phyloP scores from a whole-genome alignment of 768 basidiomycete species.

The Psilocybe cubensis region DNA sequence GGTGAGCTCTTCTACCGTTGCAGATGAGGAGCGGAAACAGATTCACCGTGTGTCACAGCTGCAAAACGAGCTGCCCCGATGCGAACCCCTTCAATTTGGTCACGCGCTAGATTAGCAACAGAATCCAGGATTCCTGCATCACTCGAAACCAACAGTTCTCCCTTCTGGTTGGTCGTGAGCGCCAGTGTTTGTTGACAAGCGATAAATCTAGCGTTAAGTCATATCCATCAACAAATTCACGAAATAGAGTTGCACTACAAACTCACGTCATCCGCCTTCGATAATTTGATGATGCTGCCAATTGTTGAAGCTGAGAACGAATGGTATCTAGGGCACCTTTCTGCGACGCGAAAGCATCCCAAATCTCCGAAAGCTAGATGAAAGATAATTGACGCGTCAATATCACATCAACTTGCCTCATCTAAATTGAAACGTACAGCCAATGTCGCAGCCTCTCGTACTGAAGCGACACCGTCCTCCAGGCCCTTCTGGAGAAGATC shows the following conservation, averaged over 20 bases:
- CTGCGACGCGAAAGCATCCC: slow-evolving; percentile 41
- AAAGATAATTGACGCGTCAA: background rate
- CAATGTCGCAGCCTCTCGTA: slow-evolving; percentile 74
- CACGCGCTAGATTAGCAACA: slow-evolving; percentile 60
- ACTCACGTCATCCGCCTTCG: slow-evolving; percentile 73
- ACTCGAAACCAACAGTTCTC: slow-evolving; percentile 37
- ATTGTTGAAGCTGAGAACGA: slow-evolving; percentile 40
- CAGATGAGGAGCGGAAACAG: slow-evolving; percentile 4
- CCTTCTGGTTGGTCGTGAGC: slow-evolving; percentile 30
- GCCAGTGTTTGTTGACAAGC: slow-evolving; percentile 72
- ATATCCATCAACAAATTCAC: slow-evolving; percentile 13
- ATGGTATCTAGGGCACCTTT: slow-evolving; percentile 38
- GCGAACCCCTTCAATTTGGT: slow-evolving; percentile 81
- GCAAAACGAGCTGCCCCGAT: slow-evolving; percentile 83
- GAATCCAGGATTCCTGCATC: slow-evolving; percentile 57
- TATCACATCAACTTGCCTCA: too few relatives aligned
- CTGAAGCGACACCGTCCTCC: slow-evolving; percentile 81
- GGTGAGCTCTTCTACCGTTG: slow-evolving; percentile 9
- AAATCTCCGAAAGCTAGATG: slow-evolving; percentile 51
- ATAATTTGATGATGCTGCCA: slow-evolving; percentile 51
- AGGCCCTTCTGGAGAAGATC: slow-evolving; percentile 63
- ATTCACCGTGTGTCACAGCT: slow-evolving; percentile 58
- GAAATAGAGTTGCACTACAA: slow-evolving; percentile 24
- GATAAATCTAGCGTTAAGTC: slow-evolving; percentile 57
- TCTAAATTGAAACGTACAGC: slow-evolving; percentile 50